Evolutionary conservation across 2,329 filamentous ascomycete species (phyloP), one percentile per base, ranked within the genome.

Genomic region (Podosphaera fusca): DNA sequence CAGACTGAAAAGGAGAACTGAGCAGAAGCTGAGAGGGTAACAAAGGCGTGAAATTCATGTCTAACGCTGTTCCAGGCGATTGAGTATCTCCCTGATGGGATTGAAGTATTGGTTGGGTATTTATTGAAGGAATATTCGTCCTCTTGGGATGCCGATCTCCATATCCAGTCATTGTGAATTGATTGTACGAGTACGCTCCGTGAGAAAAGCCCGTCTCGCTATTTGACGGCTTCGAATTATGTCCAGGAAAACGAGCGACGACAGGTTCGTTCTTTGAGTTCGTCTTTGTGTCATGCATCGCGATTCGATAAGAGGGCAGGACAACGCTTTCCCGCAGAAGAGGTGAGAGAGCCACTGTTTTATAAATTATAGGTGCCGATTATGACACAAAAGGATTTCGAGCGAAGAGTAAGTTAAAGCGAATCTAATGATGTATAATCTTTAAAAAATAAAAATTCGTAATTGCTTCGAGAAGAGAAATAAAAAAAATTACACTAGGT

Each of bases 31-130:
- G 87, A 38, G 90, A 96, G 40, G 92, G 92, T 42, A 98, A 80
- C 62, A 98, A 78, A 62, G 92, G 90, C 9, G 92, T 95, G 71
- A 95, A 96, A 72, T 96, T 92, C 90, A 96, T 95, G 67, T 96
- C 92, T 67, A 88, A 94, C 49, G 79, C 87, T 56, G 87, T 90
- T 49, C 85, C 88, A 14, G 92, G 89, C 31, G 85, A 90, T 63
- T 84, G 76, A 79, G 95, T 80, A 62, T 94, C 88, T 64, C 77
- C 78, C 59, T 74, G 72, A 56, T 70, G 71, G 55, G 72, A 71
- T 58, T 69, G 74, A 63, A 65, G 69, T 69, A 84, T 76, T 61
- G 80, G 74, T 67, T 84, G 82, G 30, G 92, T 95, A 70, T 95
- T 95, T 73, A 96, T 94, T 61, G 84, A 82, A 61, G 90, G 87